Conservation (phyloP, 768 basidiomycete genomes). For the Termitomyces titanicus region DNA sequence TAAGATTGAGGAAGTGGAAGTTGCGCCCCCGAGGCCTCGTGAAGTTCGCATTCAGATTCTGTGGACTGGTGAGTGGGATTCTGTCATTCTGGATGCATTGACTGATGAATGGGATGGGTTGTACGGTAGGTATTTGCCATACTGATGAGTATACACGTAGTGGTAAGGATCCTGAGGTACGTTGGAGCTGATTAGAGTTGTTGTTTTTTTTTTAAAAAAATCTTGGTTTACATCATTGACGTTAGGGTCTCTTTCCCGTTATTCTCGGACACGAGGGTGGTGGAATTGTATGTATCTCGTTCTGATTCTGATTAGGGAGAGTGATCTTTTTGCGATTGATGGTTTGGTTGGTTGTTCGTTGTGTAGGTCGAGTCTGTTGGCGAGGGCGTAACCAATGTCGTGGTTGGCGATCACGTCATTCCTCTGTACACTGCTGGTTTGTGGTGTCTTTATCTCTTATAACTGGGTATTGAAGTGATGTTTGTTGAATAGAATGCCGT, state of each 20-base stretch:
- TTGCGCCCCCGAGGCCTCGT: slow-evolving; percentile 83
- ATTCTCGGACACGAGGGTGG: slow-evolving; percentile 96
- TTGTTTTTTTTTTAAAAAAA: background rate
- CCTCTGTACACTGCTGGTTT: slow-evolving; percentile 93
- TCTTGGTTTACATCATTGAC: too few species aligned
- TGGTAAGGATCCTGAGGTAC: slow-evolving; percentile 91
- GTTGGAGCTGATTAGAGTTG: background rate
- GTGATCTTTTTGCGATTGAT: slow-evolving; percentile 5
- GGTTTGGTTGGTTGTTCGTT: too few species aligned
- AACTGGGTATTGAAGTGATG: background rate
- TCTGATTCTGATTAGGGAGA: background rate
- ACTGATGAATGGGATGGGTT: background rate
- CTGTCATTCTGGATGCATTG: too few species aligned
- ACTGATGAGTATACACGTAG: slow-evolving; percentile 98
- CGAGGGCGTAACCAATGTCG: slow-evolving; percentile 79
- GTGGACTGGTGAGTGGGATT: slow-evolving; percentile 62
- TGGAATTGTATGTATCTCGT: slow-evolving; percentile 63
- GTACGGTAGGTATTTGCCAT: slow-evolving; percentile 78
- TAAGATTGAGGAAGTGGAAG: slow-evolving; percentile 88
- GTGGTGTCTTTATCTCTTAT: slow-evolving; percentile 10
- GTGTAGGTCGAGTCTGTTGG: slow-evolving; percentile 93
- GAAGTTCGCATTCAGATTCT: slow-evolving; percentile 95
- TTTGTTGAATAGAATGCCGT: slow-evolving; percentile 61
- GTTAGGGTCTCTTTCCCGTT: slow-evolving; percentile 82
- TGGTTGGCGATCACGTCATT: slow-evolving; percentile 93